Evolutionary conservation across 192 early-diverging fungal species (phyloP), one percentile per base, ranked within the genome.

Genomic region (Borealophlyctis nickersoniae): DNA sequence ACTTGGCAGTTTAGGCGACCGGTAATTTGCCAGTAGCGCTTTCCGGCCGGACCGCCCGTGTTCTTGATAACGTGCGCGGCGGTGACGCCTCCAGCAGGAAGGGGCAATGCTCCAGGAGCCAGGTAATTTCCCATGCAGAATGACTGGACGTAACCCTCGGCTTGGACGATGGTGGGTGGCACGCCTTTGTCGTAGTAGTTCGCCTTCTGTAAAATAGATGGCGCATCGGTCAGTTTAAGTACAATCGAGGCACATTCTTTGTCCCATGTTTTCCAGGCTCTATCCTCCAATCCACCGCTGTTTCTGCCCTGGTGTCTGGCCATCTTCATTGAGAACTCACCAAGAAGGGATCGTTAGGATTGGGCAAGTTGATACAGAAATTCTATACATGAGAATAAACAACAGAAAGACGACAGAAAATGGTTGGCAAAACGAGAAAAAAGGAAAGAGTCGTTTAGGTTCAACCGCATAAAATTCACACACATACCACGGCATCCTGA

Each of bases 291-390:
- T n/a, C n/a, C n/a, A n/a, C n/a, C n/a, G n/a, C n/a, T n/a, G n/a
- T n/a, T n/a, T n/a, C n/a, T n/a, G n/a, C n/a, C n/a, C n/a, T n/a
- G n/a, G n/a, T n/a, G n/a, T n/a, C n/a, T n/a, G n/a, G n/a, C n/a
- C n/a, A n/a, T n/a, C n/a, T n/a, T n/a, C n/a, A n/a, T n/a, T n/a
- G n/a, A n/a, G n/a, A n/a, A 67, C 64, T 51, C 52, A 67, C 66
- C 67, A 73, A 59, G 36, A 51, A 50, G 30, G 55, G 56, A 26
- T 23, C 32, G 30, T 73, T 49, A 26, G 67, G 62, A 52, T 74
- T 53, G 4, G 73, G 73, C n/a, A 74, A 48, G 60, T 71, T 71
- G 57, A 74, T 70, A 53, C 73, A 74, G 45, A 74, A 74, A 60
- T 74, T 74, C 31, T 50, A 16, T 14, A n/a, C n/a, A n/a, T n/a